Conservation (phyloP, 2,329 filamentous ascomycete species). For the Exophiala mesophila region DNA sequence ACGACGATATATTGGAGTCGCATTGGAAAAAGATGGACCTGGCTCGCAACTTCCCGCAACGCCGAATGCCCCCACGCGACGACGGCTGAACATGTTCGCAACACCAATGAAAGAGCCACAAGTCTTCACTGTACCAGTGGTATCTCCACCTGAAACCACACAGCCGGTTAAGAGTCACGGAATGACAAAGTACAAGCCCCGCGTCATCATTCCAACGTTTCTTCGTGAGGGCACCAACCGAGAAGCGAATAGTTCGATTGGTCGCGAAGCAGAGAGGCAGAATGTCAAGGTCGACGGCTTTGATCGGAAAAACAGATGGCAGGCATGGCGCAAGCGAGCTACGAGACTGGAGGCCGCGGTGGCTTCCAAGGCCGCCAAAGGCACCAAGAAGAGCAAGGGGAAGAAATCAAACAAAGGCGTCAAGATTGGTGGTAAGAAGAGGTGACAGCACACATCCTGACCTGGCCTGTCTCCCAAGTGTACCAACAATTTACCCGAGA, state of each 20-base stretch:
- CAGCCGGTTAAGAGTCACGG: slow-evolving; percentile 13
- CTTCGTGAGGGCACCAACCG: slow-evolving; percentile 33
- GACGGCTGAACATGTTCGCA: slow-evolving; percentile 69
- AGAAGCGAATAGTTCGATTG: slow-evolving; percentile 48
- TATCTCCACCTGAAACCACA: slow-evolving; percentile 19
- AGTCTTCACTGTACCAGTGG: slow-evolving; percentile 7
- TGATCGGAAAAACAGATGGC: slow-evolving; percentile 56
- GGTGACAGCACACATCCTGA: too few relatives aligned
- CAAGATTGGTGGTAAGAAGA: slow-evolving; percentile 15
- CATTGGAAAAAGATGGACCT: slow-evolving; percentile 64
- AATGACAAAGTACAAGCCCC: slow-evolving; percentile 28
- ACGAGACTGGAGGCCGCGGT: slow-evolving; percentile 42
- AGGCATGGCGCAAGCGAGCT: slow-evolving; percentile 59
- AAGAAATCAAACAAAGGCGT: slow-evolving; percentile 46
- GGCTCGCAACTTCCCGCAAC: slow-evolving; percentile 71
- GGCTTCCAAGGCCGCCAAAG: slow-evolving; percentile 60
- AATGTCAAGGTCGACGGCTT: slow-evolving; percentile 53
- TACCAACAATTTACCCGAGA: too few relatives aligned
- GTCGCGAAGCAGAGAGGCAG: slow-evolving; percentile 42
- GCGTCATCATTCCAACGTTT: slow-evolving; percentile 23
- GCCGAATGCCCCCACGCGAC: slow-evolving; percentile 64
- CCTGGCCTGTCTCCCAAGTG: too few relatives aligned
- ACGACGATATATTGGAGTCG: slow-evolving; percentile 90
- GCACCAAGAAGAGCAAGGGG: slow-evolving; percentile 59
- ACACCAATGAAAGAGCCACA: slow-evolving; percentile 33